phyloP scores from a whole-genome alignment of 2,329 filamentous ascomycete species.

The Fusarium robinianum region DNA sequence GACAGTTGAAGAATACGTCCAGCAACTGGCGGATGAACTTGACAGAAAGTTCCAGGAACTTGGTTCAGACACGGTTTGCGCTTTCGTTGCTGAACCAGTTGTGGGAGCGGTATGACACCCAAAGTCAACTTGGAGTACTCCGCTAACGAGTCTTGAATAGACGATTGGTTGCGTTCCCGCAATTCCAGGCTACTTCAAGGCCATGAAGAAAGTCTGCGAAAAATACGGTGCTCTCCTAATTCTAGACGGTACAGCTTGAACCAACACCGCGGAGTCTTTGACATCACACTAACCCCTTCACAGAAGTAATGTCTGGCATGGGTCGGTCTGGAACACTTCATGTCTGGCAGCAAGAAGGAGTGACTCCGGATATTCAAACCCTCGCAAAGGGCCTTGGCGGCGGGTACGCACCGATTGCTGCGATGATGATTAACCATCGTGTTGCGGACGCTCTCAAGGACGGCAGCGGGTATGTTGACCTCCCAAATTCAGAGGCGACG shows the following conservation, averaged over 20 bases:
- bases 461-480: conserved; percentile 6
- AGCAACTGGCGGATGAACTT: conserved; percentile 6
- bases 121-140: too few species aligned
- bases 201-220: conserved; percentile 69
- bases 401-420: conserved; percentile 30
- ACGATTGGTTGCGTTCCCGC: conserved; percentile 67
- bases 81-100: conserved; percentile 19
- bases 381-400: conserved; percentile 67
- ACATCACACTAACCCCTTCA: too few species aligned
- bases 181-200: conserved; percentile 68
- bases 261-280: too few species aligned
- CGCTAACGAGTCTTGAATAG: too few species aligned
- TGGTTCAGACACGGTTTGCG: conserved; percentile 12
- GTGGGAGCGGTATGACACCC: conserved; percentile 12
- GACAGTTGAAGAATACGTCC: conserved; percentile 35
- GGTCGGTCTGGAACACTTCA: conserved; percentile 65
- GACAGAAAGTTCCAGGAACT: conserved; percentile 11
- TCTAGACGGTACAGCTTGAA: too few species aligned
- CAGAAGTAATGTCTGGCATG: conserved; percentile 70
- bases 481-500: neutral
- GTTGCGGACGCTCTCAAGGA: conserved; percentile 9
- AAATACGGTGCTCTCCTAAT: conserved; percentile 73
- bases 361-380: conserved; percentile 65
- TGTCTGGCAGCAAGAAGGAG: conserved; percentile 65
- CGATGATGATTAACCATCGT: conserved; percentile 12